Evolutionary conservation across 306 rosid species (phyloP), one percentile per base, ranked within the genome.

Genomic region (Vicia faba): DNA sequence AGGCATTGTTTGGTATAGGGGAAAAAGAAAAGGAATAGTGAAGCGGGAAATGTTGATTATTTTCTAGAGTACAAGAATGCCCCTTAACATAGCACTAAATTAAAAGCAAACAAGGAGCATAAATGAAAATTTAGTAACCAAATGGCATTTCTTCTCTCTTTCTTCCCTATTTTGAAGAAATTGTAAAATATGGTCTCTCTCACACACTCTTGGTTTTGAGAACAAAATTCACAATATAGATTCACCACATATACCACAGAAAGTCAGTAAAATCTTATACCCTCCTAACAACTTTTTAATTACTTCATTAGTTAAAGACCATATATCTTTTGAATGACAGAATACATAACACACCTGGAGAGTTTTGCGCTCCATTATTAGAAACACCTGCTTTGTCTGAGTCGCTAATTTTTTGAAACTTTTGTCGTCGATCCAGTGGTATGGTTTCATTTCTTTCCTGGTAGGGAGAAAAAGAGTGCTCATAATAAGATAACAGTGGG

Each of bases 381-480:
- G 91, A 74, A 65, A 65, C 87, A 66, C 75, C 85, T 66, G 64
- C 82, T 41, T 67, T 80, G 75, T 82, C 85, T 2, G 72, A 57
- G 84, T 75, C 68, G 16, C 66, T 64, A 33, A 65, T 73, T 86
- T 75, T 84, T 46, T 79, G 88, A 64, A 89, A 81, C 83, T 86
- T 89, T 73, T 81, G 84, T 56, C 69, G 72, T 69, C 76, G 87
- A 39, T 86, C 91, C 44, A 74, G 71, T 39, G 63, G 73, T 16
- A 70, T 44, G 53, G 66, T 65, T 73, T 86, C 91, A 61, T 59
- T 81, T 72, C 68, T 89, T 61, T 80, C 96, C 96, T 88, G 83
- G 55, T 8, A 45, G 45, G 35, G 25, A 35, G 15, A 33, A 5
- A 64, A 61, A 7, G 40, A 55, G 15, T 28, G 33, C 41, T 28